Evolutionary conservation across 768 basidiomycete species (phyloP).

Genomic region (Termitomyces titanicus): DNA sequence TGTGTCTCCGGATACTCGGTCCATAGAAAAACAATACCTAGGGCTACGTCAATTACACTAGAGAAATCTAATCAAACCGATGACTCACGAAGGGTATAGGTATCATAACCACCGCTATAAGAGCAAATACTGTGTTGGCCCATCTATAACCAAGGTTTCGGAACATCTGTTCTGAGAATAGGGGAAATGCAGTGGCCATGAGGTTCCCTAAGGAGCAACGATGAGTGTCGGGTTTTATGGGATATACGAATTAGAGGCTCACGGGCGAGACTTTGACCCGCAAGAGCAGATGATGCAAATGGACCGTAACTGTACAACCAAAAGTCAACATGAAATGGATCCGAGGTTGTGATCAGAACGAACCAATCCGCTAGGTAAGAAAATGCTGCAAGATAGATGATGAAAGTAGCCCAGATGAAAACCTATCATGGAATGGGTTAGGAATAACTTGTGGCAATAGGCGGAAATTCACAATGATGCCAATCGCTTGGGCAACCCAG

Average conservation of each 20-base stretch:
- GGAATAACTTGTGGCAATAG: too few species aligned
- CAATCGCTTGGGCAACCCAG: conserved; percentile 62
- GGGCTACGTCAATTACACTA: not conserved
- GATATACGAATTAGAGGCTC: too few species aligned
- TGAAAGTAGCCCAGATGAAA: conserved; percentile 47
- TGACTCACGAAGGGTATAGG: conserved; percentile 60
- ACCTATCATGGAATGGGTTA: conserved; percentile 28
- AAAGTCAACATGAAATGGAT: not conserved
- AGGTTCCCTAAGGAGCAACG: conserved; percentile 38
- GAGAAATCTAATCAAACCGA: not conserved
- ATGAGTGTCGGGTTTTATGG: too few species aligned
- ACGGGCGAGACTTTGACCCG: conserved; percentile 61
- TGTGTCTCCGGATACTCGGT: conserved; percentile 33
- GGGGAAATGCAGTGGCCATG: conserved; percentile 49
- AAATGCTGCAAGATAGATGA: conserved; percentile 57
- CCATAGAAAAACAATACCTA: conserved; percentile 43
- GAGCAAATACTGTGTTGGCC: conserved; percentile 56
- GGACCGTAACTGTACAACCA: conserved; percentile 41
- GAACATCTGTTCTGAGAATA: conserved; percentile 64
- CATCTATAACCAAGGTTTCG: conserved; percentile 51
- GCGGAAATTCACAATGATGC: conserved; percentile 33
- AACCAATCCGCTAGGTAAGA: conserved; percentile 65
- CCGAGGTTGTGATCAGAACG: conserved; percentile 11
- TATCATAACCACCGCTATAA: conserved; percentile 49
- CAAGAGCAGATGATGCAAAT: conserved; percentile 67